Conservation (phyloP, 2,329 filamentous ascomycete species). For the Neocatenulostroma microsporum region DNA sequence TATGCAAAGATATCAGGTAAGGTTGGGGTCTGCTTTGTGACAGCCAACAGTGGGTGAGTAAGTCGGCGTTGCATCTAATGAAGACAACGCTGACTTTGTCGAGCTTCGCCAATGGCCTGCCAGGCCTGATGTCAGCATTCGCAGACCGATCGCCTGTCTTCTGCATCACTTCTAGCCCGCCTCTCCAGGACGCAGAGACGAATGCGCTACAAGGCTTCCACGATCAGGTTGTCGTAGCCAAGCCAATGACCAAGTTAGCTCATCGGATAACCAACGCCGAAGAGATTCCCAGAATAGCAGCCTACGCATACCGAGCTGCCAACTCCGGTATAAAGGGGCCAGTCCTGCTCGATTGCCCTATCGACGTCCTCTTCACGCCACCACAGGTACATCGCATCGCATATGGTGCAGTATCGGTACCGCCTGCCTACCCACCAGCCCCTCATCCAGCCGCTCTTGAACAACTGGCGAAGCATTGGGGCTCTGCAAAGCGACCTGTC, state of each 20-base stretch:
- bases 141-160: conserved; percentile 40
- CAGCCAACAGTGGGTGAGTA: conserved; percentile 41
- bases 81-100: background rate
- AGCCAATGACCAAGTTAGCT: conserved; percentile 40
- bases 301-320: conserved; percentile 35
- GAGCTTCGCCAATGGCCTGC: conserved; percentile 41
- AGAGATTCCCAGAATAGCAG: conserved; percentile 40
- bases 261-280: conserved; percentile 39
- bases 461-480: conserved; percentile 26
- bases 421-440: conserved; percentile 28
- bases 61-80: background rate
- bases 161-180: conserved; percentile 39
- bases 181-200: conserved; percentile 39
- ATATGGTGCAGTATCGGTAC: conserved; percentile 36
- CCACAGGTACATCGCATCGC: conserved; percentile 31
- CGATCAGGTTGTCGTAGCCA: conserved; percentile 40
- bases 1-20: conserved; percentile 40
- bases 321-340: conserved; percentile 36
- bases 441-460: conserved; percentile 32
- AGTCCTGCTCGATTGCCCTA: conserved; percentile 33
- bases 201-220: conserved; percentile 42
- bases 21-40: conserved; percentile 41
- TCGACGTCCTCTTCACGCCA: conserved; percentile 38
- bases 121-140: conserved; percentile 40
- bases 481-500: conserved; percentile 31